Base-by-base conservation (phyloP, 1,284 basidiomycete genomes). In the Heliocybe sulcata region DNA sequence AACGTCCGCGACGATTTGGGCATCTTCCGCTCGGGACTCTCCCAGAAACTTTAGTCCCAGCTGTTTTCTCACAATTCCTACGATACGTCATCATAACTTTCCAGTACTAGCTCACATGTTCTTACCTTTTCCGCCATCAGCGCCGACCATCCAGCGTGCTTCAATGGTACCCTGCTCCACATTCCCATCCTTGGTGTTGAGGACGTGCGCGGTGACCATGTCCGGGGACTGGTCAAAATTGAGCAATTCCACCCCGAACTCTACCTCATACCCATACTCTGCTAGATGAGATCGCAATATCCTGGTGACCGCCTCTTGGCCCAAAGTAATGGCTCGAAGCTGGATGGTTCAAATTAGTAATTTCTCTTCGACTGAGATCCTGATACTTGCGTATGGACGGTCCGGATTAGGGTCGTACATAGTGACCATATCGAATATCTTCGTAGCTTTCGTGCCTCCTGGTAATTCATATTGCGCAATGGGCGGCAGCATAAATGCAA, bases 41-140 rank as follows among this genome's bases (percentile, higher is more conserved):
- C 60, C 63, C 2, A 63, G 51, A 55, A 65, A 66, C 3, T 45
- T 55, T 2, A 65, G 35, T 1, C 56, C 59, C n/a, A 64, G 59
- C 19, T 59, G 56, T 27, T 65, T 62, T 23, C 65, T 59, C n/a
- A 62, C 59, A 3, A 57, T 26, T 12, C 57, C 58, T 58, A 38
- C n/a, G n/a, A n/a, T n/a, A n/a, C n/a, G n/a, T 31, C 12, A 31
- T 4, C 29, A 31, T 31, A 12, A 6, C 29, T 12, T 31, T 31
- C 29, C 29, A n/a, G n/a, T n/a, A n/a, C n/a, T n/a, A n/a, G 4
- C 29, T 31, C 12, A 31, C 29, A 31, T 31, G 29, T 31, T 31
- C 29, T 31, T 35, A 63, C 62, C 60, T 52, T 35, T 53, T 3
- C 55, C 61, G 12, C 62, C 62, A 55, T 64, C 61, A 6, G 62